These are phyloP conservation scores for Sphenostylis stenocarpa DNA, from an alignment of 306 rosid species.

Conservation along the genomic window DNA sequence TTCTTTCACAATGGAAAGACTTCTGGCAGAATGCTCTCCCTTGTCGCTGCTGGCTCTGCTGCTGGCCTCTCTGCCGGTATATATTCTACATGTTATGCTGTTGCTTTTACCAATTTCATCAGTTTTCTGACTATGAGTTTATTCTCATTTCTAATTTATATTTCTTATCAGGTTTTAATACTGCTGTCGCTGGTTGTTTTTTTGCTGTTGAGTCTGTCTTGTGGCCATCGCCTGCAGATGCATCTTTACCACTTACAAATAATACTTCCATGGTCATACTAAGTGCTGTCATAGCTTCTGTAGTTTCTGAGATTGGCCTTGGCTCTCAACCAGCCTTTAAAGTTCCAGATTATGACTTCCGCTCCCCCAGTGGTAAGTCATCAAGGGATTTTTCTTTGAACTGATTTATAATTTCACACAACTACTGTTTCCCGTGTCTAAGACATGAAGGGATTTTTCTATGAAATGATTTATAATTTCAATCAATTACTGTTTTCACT, in stretches of 20 bases:
- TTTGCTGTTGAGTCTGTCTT: constrained; percentile 83
- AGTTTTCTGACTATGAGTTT: background rate
- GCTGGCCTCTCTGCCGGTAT: constrained; percentile 89
- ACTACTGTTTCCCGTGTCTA: constrained; percentile 28
- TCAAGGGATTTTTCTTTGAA: background rate
- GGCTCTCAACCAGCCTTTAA: constrained; percentile 87
- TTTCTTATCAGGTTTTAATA: constrained; percentile 76
- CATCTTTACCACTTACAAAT: constrained; percentile 67
- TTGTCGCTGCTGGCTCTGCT: constrained; percentile 91
- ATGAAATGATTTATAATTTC: background rate
- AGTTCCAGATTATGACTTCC: constrained; percentile 85
- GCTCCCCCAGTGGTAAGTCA: constrained; percentile 78
- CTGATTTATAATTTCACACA: background rate
- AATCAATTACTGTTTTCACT: background rate
- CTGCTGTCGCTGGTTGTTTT: constrained; percentile 95
- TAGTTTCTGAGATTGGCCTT: constrained; percentile 81
- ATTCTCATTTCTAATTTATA: background rate
- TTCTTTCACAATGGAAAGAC: constrained; percentile 40
- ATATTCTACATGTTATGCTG: background rate
- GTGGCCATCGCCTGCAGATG: constrained; percentile 81
- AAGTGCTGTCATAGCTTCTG: constrained; percentile 89
- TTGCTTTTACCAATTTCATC: background rate
- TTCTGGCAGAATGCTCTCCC: constrained; percentile 55
- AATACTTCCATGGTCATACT: constrained; percentile 93
- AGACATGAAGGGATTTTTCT: constrained; percentile 18